phyloP scores from a whole-genome alignment of 2,329 filamentous ascomycete genomes.

The Apiospora saccharicola region DNA sequence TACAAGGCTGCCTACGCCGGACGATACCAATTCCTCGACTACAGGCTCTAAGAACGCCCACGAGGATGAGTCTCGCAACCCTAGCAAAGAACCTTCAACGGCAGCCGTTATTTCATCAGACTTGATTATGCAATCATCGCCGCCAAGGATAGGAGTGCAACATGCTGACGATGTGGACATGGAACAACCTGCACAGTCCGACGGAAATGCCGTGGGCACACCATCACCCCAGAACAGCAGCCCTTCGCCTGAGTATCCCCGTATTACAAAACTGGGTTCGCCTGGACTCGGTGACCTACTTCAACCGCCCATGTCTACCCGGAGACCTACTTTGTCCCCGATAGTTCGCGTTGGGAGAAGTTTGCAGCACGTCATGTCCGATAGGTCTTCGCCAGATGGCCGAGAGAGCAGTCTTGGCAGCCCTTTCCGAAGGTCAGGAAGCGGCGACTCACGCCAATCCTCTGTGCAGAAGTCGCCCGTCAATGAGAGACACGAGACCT shows the following conservation, averaged over 20 bases:
- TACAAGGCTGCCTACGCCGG: slow-evolving; percentile 60
- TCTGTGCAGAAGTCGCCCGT: slow-evolving; percentile 37
- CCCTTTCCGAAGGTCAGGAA: slow-evolving; percentile 56
- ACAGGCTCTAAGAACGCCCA: slow-evolving; percentile 41
- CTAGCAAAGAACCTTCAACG: slow-evolving; percentile 27
- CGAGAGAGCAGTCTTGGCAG: slow-evolving; percentile 61
- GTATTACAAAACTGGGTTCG: slow-evolving; percentile 15
- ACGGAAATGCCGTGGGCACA: slow-evolving; percentile 18
- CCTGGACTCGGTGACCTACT: slow-evolving; percentile 15
- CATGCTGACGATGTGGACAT: not conserved
- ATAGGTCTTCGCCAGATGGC: slow-evolving; percentile 62
- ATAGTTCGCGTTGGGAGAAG: slow-evolving; percentile 65
- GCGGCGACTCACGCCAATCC: slow-evolving; percentile 34
- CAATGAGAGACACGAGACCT: slow-evolving; percentile 30
- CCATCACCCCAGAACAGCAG: slow-evolving; percentile 19
- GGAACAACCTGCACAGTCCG: slow-evolving; percentile 1
- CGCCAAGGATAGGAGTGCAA: slow-evolving; percentile 34
- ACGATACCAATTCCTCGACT: slow-evolving; percentile 53
- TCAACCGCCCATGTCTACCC: slow-evolving; percentile 11
- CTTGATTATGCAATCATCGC: slow-evolving; percentile 45
- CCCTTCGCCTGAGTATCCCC: slow-evolving; percentile 20
- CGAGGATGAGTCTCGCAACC: slow-evolving; percentile 32
- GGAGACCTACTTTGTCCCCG: slow-evolving; percentile 57
- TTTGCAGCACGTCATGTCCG: slow-evolving; percentile 65
- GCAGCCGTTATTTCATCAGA: slow-evolving; percentile 30